A percentile compares a stretch with the other conserved stretches of the same genome.
These are phyloP conservation scores for Margaritispora aquatica DNA, from an alignment of 495 filamentous ascomycete species.

Conservation along the genomic window DNA sequence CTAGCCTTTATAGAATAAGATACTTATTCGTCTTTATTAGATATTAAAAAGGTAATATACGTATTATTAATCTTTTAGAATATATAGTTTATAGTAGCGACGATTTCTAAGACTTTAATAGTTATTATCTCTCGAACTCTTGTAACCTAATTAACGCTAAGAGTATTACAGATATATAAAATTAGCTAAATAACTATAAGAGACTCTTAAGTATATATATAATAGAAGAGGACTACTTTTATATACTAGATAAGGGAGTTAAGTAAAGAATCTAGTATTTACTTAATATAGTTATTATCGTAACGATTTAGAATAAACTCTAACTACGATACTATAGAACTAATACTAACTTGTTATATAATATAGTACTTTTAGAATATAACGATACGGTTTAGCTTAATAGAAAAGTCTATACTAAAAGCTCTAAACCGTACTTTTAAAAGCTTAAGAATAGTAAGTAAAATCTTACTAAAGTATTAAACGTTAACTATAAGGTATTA, in stretches of 20 bases:
- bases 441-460: not conserved
- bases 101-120: not conserved
- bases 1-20: too few relatives aligned
- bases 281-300: not conserved
- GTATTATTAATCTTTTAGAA: not conserved
- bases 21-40: not conserved
- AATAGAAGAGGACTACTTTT: not conserved
- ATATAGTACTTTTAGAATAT: not conserved
- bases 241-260: not conserved
- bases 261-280: not conserved
- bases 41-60: not conserved
- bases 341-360: not conserved
- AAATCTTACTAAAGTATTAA: not conserved
- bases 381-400: not conserved
- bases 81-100: not conserved
- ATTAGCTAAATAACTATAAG: not conserved
- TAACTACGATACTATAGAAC: not conserved
- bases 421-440: not conserved
- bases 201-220: not conserved
- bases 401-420: not conserved
- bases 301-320: not conserved
- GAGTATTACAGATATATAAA: not conserved
- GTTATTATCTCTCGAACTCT: not conserved
- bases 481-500: not conserved
- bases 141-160: not conserved